Conservation (phyloP, 495 filamentous ascomycete species). For the Delitschia confertaspora region DNA sequence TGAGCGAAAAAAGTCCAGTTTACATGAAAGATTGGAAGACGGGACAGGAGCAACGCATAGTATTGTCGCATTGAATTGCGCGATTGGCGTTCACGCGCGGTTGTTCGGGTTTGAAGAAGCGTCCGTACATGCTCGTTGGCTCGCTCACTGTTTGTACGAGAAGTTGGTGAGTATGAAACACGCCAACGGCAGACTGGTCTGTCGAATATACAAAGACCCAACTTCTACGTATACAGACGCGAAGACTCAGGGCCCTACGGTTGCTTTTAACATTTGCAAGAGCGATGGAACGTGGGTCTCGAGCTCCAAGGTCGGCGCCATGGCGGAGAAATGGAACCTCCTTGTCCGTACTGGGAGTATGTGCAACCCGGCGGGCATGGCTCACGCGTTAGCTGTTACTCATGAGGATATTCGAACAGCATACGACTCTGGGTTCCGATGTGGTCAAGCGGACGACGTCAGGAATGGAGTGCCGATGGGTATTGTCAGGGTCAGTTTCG, state of each 20-base stretch:
- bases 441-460: conserved; percentile 45
- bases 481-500: conserved; percentile 57
- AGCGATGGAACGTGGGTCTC: conserved; percentile 47
- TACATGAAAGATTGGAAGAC: conserved; percentile 67
- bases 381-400: conserved; percentile 37
- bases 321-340: conserved; percentile 53
- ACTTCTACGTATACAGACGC: conserved; percentile 46
- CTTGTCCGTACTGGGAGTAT: conserved; percentile 63
- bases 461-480: conserved; percentile 51
- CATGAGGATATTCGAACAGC: conserved; percentile 54
- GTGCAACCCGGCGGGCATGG: conserved; percentile 52
- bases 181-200: conserved; percentile 48
- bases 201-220: conserved; percentile 52
- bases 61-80: conserved; percentile 61
- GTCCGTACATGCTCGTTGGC: conserved; percentile 52
- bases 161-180: conserved; percentile 48
- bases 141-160: conserved; percentile 45
- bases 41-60: conserved; percentile 72
- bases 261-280: conserved; percentile 59
- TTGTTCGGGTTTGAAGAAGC: conserved; percentile 57
- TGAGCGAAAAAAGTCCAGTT: conserved; percentile 45
- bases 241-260: conserved; percentile 55
- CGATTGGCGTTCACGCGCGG: conserved; percentile 54
- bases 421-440: conserved; percentile 56
- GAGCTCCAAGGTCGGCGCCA: conserved; percentile 52